A percentile compares a stretch with the other conserved stretches of the same genome.
These are phyloP conservation scores for Pholiota microspora DNA, from an alignment of 768 basidiomycete species.

Conservation along the genomic window DNA sequence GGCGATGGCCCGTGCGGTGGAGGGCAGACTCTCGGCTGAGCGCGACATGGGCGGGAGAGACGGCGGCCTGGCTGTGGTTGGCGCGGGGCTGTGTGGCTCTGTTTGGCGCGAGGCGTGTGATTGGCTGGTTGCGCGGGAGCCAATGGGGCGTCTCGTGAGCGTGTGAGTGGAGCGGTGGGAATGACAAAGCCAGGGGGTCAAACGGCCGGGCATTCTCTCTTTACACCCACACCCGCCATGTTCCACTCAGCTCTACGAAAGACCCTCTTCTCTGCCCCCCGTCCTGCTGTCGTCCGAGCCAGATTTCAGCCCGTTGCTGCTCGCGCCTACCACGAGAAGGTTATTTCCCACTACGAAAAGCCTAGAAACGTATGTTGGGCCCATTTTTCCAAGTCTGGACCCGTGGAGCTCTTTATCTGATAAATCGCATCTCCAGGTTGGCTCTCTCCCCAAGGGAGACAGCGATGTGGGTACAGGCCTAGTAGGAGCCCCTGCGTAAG, in stretches of 20 bases:
- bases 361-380: constrained; percentile 84
- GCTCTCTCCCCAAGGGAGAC: constrained; percentile 92
- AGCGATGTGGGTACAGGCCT: constrained; percentile 94
- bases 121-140: constrained; percentile 12
- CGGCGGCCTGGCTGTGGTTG: background rate
- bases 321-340: constrained; percentile 92
- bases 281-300: constrained; percentile 37
- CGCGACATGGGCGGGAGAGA: constrained; percentile 35
- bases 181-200: constrained; percentile 9
- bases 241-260: constrained; percentile 62
- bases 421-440: constrained; percentile 70
- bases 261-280: constrained; percentile 45
- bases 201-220: background rate
- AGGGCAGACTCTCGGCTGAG: constrained; percentile 68
- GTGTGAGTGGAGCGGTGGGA: constrained; percentile 13
- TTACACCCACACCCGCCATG: constrained; percentile 50
- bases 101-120: constrained; percentile 9
- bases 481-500: constrained; percentile 95
- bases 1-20: constrained; percentile 83
- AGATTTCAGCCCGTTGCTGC: constrained; percentile 49
- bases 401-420: constrained; percentile 50
- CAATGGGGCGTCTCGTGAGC: constrained; percentile 13
- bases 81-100: background rate
- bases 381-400: constrained; percentile 33
- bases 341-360: constrained; percentile 95